These are phyloP conservation scores for Fraxinus quadrangulata DNA, from an alignment of 257 asterid genomes.

Conservation along the genomic window DNA sequence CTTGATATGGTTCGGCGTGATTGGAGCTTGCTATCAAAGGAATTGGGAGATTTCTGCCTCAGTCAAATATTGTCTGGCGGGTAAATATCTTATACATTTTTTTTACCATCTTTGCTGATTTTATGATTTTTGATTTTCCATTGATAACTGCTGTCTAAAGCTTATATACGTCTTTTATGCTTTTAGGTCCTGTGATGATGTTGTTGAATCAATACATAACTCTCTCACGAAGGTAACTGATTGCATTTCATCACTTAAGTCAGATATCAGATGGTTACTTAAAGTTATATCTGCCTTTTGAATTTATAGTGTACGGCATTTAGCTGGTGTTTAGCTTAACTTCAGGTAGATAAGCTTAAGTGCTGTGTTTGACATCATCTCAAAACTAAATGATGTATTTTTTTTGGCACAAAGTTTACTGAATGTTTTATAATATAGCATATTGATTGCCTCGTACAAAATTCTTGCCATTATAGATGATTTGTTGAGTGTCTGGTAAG, in stretches of 20 bases:
- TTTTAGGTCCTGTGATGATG: constrained; percentile 92
- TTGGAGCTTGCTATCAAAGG: constrained; percentile 98
- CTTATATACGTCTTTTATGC: constrained; percentile 29
- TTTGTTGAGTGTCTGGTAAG: background rate
- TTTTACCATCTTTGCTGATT: constrained; percentile 5
- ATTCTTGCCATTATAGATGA: background rate
- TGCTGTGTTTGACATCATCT: background rate
- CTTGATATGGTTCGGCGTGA: constrained; percentile 99
- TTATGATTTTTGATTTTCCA: constrained; percentile 5
- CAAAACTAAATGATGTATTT: background rate
- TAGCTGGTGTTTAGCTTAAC: background rate
- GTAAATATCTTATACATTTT: constrained; percentile 38
- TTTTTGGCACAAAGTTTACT: background rate
- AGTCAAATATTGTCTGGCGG: constrained; percentile 90
- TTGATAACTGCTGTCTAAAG: constrained; percentile 10
- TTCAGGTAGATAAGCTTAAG: background rate
- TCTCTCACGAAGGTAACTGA: constrained; percentile 72
- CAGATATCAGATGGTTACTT: constrained; percentile 15
- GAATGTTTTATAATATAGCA: background rate
- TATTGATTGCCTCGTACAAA: background rate
- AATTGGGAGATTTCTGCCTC: constrained; percentile 92
- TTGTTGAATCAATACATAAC: constrained; percentile 84
- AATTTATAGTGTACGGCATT: constrained; percentile 8
- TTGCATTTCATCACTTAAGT: constrained; percentile 19
- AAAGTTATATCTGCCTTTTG: constrained; percentile 10